Evolutionary conservation across 148 eudicot species (phyloP), one percentile per base, ranked within the genome.

Genomic region (Mesembryanthemum crystallinum): DNA sequence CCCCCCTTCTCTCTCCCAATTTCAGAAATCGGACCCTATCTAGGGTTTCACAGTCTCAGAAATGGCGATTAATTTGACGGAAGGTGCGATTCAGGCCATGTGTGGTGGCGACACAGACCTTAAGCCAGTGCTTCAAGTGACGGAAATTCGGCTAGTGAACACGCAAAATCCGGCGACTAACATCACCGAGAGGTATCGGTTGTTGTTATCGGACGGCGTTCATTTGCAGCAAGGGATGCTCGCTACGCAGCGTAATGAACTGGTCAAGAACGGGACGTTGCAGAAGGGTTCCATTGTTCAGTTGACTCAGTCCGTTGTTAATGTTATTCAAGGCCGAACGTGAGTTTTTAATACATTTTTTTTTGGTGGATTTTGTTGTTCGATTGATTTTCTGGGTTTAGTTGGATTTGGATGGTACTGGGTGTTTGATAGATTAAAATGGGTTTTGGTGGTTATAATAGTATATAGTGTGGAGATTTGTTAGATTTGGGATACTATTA

Each of bases 221-320:
- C 84, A 85, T 59, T 18, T 73, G 21, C 92, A 85, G 67, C 98
- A 93, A 47, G 96, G 92, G 0, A 93, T 93, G 94, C 88, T 93
- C 24, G 94, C 89, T 1, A 89, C 94, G 4, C 98, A 93, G 84
- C 79, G 51, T 3, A 91, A 93, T 77, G 86, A 82, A 1, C 74
- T 91, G 37, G 87, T 93, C 2, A 78, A 58, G 8, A 43, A 85
- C 3, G 76, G 86, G 4, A 33, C 17, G 23, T 63, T 93, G 72
- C 88, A 82, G 81, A 93, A 87, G 60, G 91, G 98, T 12, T 89
- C 97, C 0, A 68, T 93, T 61, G 51, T 93, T 37, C 84, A 68
- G 75, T 67, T 93, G 69, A 67, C 64, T 39, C 80, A 86, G 81
- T 86, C 77, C 60, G 82, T 84, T 27, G 85, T 90, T 66, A 86